A percentile compares a stretch with the other conserved stretches of the same genome.
Evolutionary conservation across 78 protist species (phyloP).

Genomic region (Mantamonas sphyraenae): DNA sequence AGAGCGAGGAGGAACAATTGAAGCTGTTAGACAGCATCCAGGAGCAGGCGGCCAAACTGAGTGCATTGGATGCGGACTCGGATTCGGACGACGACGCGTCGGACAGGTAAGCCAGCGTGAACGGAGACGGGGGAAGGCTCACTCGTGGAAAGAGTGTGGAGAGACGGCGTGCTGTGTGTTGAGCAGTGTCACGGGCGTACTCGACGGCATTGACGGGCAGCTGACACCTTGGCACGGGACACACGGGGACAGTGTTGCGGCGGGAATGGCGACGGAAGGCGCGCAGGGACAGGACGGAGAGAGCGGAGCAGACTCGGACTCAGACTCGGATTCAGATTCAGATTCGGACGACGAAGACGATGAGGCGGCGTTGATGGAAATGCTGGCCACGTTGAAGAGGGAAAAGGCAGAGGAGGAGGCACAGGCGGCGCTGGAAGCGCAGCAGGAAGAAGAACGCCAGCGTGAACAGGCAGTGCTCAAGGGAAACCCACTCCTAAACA

Average conservation of each 20-base stretch:
- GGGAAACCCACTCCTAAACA: constrained; percentile 17
- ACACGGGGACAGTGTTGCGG: not conserved
- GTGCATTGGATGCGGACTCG: too few species aligned
- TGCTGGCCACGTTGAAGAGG: constrained; percentile 5
- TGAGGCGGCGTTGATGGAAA: constrained; percentile 4
- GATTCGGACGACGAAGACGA: constrained; percentile 20
- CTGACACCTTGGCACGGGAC: not conserved
- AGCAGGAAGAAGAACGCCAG: not conserved
- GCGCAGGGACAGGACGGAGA: not conserved
- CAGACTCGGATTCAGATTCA: too few species aligned
- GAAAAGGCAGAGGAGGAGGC: constrained; percentile 9
- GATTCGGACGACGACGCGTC: too few species aligned
- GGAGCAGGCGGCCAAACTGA: too few species aligned
- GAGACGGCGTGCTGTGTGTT: too few species aligned
- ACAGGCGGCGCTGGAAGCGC: not conserved
- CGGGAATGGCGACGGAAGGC: constrained; percentile 1
- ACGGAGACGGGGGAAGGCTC: too few species aligned
- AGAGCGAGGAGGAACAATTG: too few species aligned
- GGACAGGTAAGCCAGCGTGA: too few species aligned
- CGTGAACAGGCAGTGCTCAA: not conserved
- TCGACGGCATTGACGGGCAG: not conserved
- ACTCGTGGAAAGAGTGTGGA: too few species aligned
- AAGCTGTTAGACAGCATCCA: not conserved
- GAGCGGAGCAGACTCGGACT: not conserved
- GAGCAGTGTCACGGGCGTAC: not conserved